Evolutionary conservation across 1,139 yeast species (phyloP).

Genomic region (Pichia terricola): DNA sequence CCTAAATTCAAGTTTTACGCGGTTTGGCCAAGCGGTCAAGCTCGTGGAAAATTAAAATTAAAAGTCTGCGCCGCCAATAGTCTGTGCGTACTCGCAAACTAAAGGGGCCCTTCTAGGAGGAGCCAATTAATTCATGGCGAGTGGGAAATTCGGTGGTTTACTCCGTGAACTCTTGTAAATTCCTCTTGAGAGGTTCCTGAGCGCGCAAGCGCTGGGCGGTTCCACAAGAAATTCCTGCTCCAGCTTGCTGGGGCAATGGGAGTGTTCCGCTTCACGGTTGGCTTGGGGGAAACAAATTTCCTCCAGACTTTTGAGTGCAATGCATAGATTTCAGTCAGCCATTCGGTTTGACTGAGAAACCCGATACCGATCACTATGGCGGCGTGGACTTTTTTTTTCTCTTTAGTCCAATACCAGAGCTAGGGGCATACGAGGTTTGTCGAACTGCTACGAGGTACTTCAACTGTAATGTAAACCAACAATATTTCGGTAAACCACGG

Average conservation of each 20-base stretch:
- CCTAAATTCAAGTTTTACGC: no score
- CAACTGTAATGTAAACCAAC: no score
- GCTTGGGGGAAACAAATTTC: constrained; percentile 21
- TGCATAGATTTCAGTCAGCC: constrained; percentile 43
- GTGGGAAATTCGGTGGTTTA: constrained; percentile 83
- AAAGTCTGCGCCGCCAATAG: constrained; percentile 17
- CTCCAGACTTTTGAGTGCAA: constrained; percentile 58
- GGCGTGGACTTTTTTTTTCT: neutral
- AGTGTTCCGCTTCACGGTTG: constrained; percentile 67
- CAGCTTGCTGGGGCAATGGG: constrained; percentile 36
- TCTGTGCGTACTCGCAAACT: constrained; percentile 64
- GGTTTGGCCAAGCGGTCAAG: no score
- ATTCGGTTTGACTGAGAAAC: constrained; percentile 32
- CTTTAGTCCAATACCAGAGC: neutral
- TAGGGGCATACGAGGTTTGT: no score
- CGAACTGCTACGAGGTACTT: no score
- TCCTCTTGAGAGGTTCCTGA: constrained; percentile 61
- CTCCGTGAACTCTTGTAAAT: constrained; percentile 33
- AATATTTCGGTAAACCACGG: no score
- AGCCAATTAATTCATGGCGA: constrained; percentile 30
- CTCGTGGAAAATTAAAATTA: no score
- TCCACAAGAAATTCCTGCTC: constrained; percentile 51
- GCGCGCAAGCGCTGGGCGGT: constrained; percentile 68
- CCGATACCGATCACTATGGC: constrained; percentile 72
- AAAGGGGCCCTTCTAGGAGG: constrained; percentile 25